Evolutionary conservation across 345 rosid species (phyloP).

Genomic region (Garcia nutans): DNA sequence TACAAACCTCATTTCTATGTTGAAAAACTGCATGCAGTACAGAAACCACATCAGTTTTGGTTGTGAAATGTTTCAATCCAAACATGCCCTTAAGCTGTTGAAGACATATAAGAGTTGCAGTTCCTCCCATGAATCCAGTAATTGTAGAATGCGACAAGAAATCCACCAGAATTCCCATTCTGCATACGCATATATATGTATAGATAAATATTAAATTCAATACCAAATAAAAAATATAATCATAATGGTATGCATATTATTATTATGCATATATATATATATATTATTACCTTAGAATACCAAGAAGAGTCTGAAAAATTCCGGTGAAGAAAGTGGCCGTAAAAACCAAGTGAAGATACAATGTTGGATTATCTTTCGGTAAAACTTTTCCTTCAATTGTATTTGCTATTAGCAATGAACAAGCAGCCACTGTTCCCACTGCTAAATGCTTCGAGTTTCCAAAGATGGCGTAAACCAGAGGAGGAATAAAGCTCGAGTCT

Average conservation of each 20-base stretch:
- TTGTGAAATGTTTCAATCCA: conserved; percentile 66
- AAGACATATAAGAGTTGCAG: conserved; percentile 66
- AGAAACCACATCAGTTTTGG: conserved; percentile 63
- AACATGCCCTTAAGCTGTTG: conserved; percentile 86
- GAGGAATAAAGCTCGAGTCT: conserved; percentile 94
- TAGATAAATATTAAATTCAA: not conserved
- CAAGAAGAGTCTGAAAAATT: conserved; percentile 56
- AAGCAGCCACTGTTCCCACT: conserved; percentile 84
- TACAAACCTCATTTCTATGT: conserved; percentile 54
- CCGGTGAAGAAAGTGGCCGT: conserved; percentile 81
- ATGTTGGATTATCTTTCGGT: conserved; percentile 39
- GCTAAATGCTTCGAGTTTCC: conserved; percentile 89
- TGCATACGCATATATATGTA: no score
- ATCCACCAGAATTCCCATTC: conserved; percentile 83
- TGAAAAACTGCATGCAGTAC: conserved; percentile 53
- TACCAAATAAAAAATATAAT: not conserved
- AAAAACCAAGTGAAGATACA: conserved; percentile 71
- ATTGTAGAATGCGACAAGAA: conserved; percentile 89
- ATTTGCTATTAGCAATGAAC: conserved; percentile 56
- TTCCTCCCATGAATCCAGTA: conserved; percentile 91
- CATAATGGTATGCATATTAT: not conserved
- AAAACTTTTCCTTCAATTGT: conserved; percentile 46
- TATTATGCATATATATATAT: no score
- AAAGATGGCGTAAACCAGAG: conserved; percentile 65
- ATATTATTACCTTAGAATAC: conserved; percentile 54